phyloP scores from a whole-genome alignment of 805 yeast species.

The Metschnikowia santaceciliae region DNA sequence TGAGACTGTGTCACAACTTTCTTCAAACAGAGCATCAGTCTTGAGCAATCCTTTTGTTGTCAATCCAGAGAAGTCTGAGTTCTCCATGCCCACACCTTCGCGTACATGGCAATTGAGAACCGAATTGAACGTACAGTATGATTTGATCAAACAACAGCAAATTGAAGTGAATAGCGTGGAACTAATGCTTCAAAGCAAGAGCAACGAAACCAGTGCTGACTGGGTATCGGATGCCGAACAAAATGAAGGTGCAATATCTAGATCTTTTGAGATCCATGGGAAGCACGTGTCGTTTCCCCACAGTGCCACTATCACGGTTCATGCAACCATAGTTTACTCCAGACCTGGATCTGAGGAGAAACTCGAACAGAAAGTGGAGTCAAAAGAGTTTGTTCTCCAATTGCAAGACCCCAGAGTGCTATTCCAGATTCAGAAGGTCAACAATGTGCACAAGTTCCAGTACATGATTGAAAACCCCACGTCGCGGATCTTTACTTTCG shows the following conservation, averaged over 20 bases:
- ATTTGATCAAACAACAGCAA: conserved; percentile 8
- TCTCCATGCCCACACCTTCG: conserved; percentile 28
- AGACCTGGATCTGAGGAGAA: conserved; percentile 11
- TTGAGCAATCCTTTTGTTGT: conserved; percentile 38
- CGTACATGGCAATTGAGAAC: conserved; percentile 29
- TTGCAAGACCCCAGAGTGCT: conserved; percentile 68
- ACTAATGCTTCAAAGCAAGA: conserved; percentile 23
- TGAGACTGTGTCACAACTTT: conserved; percentile 25
- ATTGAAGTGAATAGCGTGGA: conserved; percentile 18
- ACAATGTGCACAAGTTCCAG: conserved; percentile 25
- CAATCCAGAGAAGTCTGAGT: conserved; percentile 9
- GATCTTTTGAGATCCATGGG: conserved; percentile 33
- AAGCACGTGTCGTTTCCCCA: conserved; percentile 38
- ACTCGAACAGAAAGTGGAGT: conserved; percentile 30
- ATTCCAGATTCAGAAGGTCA: conserved; percentile 28
- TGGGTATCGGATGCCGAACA: conserved; percentile 6
- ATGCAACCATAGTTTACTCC: conserved; percentile 14
- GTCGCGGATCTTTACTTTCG: conserved; percentile 59
- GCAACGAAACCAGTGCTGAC: conserved; percentile 25
- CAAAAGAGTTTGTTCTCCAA: conserved; percentile 56
- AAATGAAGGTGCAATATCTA: conserved; percentile 3
- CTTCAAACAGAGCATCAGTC: conserved; percentile 22
- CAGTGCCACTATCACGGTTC: conserved; percentile 19
- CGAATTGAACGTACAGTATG: conserved; percentile 3
- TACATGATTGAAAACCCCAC: conserved; percentile 76